Evolutionary conservation across 306 rosid genomes (phyloP).

Genomic region (Inga laurina): DNA sequence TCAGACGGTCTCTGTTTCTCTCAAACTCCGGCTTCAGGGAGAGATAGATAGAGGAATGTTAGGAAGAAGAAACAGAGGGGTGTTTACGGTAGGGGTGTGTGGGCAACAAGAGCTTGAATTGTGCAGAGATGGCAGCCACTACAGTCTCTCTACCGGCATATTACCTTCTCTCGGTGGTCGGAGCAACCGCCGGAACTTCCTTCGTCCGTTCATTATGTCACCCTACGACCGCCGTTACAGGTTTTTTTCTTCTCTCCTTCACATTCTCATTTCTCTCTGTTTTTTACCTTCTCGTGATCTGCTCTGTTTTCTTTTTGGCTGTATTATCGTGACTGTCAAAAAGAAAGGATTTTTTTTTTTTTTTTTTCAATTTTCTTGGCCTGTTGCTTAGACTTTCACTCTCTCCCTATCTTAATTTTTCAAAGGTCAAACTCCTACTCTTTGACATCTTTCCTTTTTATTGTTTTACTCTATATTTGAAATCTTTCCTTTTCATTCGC

Average conservation of each 20-base stretch:
- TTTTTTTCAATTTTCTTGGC: background rate
- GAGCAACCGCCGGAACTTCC: conserved; percentile 32
- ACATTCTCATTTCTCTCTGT: background rate
- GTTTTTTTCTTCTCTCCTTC: background rate
- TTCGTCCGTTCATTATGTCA: conserved; percentile 38
- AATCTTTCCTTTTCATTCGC: background rate
- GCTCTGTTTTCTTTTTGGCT: background rate
- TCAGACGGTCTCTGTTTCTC: too few relatives aligned
- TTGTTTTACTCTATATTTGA: background rate
- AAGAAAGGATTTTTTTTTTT: too few relatives aligned
- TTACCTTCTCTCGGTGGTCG: conserved; percentile 63
- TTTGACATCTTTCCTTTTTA: background rate
- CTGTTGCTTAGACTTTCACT: background rate
- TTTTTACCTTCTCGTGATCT: background rate
- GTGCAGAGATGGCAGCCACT: conserved; percentile 57
- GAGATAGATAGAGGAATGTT: background rate
- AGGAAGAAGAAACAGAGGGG: background rate
- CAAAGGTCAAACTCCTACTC: background rate
- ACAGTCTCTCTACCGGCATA: conserved; percentile 52
- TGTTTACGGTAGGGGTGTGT: background rate
- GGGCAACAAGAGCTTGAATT: background rate
- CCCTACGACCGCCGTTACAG: conserved; percentile 49
- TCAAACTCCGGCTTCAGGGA: background rate
- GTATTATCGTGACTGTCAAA: background rate
- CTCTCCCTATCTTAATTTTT: background rate